A percentile compares a stretch with the other conserved stretches of the same genome.
These are phyloP conservation scores for Capsella bursapastoris DNA, from an alignment of 345 rosid species.

Conservation along the genomic window DNA sequence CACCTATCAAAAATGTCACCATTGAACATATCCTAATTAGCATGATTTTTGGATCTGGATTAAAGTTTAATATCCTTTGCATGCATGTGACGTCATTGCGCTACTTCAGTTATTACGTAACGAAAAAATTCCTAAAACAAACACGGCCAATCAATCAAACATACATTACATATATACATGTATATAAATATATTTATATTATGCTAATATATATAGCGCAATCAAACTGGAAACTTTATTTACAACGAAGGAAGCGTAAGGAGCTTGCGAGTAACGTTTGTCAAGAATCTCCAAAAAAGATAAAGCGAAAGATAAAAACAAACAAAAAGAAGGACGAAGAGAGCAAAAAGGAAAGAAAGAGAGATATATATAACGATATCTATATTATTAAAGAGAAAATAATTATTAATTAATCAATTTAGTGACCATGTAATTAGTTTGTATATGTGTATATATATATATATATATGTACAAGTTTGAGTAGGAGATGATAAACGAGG, in stretches of 20 bases:
- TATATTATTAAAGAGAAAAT: slow-evolving; percentile 5
- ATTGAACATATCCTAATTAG: too few relatives aligned
- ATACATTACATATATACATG: too few relatives aligned
- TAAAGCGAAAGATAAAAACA: slow-evolving; percentile 47
- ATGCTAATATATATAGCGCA: slow-evolving; percentile 27
- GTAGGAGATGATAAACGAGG: slow-evolving; percentile 27
- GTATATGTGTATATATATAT: neutral
- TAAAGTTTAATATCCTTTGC: neutral
- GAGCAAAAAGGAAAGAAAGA: neutral
- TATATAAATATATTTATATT: neutral
- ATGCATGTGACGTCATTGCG: slow-evolving; percentile 1
- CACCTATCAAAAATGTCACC: too few relatives aligned
- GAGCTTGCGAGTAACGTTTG: slow-evolving; percentile 46
- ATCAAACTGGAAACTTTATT: slow-evolving; percentile 28
- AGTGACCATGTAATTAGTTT: slow-evolving; percentile 19
- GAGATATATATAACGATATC: neutral
- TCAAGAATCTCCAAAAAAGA: slow-evolving; percentile 47
- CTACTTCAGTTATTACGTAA: slow-evolving; percentile 14
- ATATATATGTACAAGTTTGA: slow-evolving; percentile 16
- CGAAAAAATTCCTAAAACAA: neutral
- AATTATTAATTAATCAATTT: neutral
- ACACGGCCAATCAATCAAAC: neutral
- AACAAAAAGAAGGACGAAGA: slow-evolving; percentile 40
- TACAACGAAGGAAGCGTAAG: slow-evolving; percentile 42
- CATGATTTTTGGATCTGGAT: neutral